Base-by-base conservation (phyloP, 371 early-diverging fungal species). In the Choanephora cucurbitarum region DNA sequence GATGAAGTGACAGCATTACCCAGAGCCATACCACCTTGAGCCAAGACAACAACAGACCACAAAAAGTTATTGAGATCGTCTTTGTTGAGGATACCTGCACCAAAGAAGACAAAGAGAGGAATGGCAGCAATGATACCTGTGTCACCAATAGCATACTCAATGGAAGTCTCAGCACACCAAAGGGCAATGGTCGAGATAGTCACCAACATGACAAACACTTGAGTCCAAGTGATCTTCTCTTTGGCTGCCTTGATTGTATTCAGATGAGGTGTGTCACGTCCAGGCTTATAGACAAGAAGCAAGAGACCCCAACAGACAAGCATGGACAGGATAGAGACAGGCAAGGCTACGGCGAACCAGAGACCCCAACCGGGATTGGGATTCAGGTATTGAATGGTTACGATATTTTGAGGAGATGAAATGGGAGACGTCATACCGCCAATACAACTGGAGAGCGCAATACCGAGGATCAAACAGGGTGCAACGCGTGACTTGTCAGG, bases 371-470 rank as follows among this genome's bases (percentile, higher is more conserved):
- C 84, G 3, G 94, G 93, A 7, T 84, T 67, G 8, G 95, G 96
- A 22, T 80, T 60, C 92, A 97, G 94, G 58, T 85, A 86, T 67
- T 83, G 80, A 46, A 98, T 73, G 5, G 96, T 87, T 41, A 97
- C 84, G 51, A 89, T 87, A 77, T 97, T 97, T 64, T 98, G 97
- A 21, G 98, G 98, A 4, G 94, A 93, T 10, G 93, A 82, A 67
- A 97, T 97, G 5, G 98, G 98, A n/a, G 94, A 91, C 0, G 94
- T 92, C 97, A 97, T 96, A 33, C 97, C 97, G 44, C 97, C 98
- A 28, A 97, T 86, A 55, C 97, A 95, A 33, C 94, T 87, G 8
- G 96, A 94, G 46, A 98, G 73, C 1, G 98, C 98, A 57, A 97
- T 95, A 14, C 97, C 98, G 5, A 98, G 74, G 24, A 98, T 83